phyloP scores from a whole-genome alignment of 331 rosid species.

The Phaseolus coccineus region DNA sequence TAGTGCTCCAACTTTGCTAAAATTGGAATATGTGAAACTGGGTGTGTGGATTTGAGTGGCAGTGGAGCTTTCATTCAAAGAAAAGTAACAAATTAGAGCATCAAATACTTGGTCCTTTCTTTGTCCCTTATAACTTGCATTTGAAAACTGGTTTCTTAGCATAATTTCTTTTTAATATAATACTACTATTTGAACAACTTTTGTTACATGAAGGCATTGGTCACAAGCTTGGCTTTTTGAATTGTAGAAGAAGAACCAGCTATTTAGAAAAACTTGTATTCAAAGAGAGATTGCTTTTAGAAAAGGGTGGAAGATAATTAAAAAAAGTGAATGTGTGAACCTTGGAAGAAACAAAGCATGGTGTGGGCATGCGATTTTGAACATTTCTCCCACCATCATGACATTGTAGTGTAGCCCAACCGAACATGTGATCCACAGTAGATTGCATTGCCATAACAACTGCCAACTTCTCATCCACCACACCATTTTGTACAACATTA shows the following conservation, averaged over 20 bases:
- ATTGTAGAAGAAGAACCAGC: neutral
- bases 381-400: conserved; percentile 16
- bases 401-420: conserved; percentile 14
- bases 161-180: neutral
- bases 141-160: neutral
- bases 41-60: neutral
- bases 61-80: neutral
- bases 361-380: conserved; percentile 41
- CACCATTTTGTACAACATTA: neutral
- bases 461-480: conserved; percentile 26
- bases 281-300: neutral
- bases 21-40: neutral
- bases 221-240: neutral
- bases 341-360: conserved; percentile 17
- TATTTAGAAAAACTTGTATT: neutral
- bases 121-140: conserved; percentile 8
- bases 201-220: neutral
- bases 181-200: neutral
- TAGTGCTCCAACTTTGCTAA: neutral
- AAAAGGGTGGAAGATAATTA: conserved; percentile 46
- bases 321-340: conserved; percentile 22
- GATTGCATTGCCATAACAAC: conserved; percentile 28
- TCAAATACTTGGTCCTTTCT: neutral
- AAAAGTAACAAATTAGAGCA: conserved; percentile 4
- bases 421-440: conserved; percentile 33